Evolutionary conservation across 805 yeast species (phyloP), one percentile per base, ranked within the genome.

Genomic region (Kuraishia capsulata): DNA sequence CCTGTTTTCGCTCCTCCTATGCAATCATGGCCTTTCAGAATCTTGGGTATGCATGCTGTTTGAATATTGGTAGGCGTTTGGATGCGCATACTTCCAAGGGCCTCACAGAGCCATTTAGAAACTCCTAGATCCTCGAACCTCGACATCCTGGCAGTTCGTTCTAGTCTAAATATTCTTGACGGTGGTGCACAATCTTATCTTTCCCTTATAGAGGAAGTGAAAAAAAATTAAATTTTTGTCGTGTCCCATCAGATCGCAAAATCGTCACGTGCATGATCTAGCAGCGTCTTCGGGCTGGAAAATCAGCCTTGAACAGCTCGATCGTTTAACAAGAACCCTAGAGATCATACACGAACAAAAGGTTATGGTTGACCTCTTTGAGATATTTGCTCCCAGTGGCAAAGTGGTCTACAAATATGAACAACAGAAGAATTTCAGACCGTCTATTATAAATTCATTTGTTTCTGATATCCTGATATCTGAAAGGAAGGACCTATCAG

Each of bases 1-100:
- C 98, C 98, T 0, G 98, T 92, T 57, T 84, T 84, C 24, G 98
- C 98, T 32, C 98, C 98, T 37, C 98, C 99, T 38, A 92, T 90
- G 61, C 96, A 89, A 57, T 89, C 96, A 48, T 79, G 73, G 5
- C 95, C 97, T 31, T 67, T 68, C 29, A 92, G 55, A 41, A 92
- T 84, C 40, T 81, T 74, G 1, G 97, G 97, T 35, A 92, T 90
- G 54, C 96, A 87, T 3, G 87, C 85, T 6, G 65, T 54, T 56
- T 92, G 99, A 63, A 92, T 90, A 17, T 76, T 75, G 0, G 97
- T 85, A 2, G 98, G 98, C 4, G 72, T 67, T 20, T 71, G 65
- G 34, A 92, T 92, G 43, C 78, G 78, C 94, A 92, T 87, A 5
- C 94, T 76, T 0, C 62, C 57, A 4, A 92, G 69, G 0, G 96